A percentile compares a stretch with the other conserved stretches of the same genome.
Conservation (phyloP, 495 filamentous ascomycete genomes). For the Penicillium tannophilum region DNA sequence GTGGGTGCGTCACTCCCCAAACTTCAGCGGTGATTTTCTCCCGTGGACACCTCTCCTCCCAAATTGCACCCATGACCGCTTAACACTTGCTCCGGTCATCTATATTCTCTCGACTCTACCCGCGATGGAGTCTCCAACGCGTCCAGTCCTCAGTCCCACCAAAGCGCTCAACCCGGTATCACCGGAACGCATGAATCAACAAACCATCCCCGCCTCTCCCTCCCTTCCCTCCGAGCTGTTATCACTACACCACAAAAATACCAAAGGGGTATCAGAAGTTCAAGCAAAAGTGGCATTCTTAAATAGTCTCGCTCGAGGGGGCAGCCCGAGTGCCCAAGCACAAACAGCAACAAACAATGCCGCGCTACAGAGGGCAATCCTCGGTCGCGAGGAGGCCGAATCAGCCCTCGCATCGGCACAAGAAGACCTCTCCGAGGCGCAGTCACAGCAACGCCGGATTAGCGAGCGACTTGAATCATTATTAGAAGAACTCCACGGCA, state of each 20-base stretch:
- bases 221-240: conserved; percentile 51
- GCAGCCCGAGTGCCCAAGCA: conserved; percentile 60
- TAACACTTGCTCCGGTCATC: conserved; percentile 16
- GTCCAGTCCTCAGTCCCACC: conserved; percentile 50
- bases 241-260: conserved; percentile 40
- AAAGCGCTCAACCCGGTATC: conserved; percentile 73
- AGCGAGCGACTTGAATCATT: conserved; percentile 76
- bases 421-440: conserved; percentile 69
- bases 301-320: conserved; percentile 68
- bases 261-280: conserved; percentile 66
- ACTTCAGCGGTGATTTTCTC: conserved; percentile 27
- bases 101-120: conserved; percentile 18
- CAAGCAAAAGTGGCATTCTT: conserved; percentile 85
- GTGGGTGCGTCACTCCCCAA: conserved; percentile 39
- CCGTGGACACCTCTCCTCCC: conserved; percentile 18
- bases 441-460: conserved; percentile 70
- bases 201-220: conserved; percentile 56
- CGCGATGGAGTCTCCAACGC: conserved; percentile 47
- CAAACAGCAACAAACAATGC: conserved; percentile 55
- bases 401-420: conserved; percentile 55
- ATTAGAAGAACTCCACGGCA: conserved; percentile 74
- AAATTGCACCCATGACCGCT: conserved; percentile 27
- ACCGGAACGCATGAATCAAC: conserved; percentile 79
- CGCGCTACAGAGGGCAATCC: conserved; percentile 75
- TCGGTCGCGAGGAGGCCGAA: conserved; percentile 82